These are phyloP conservation scores for Kuraishia borneana DNA, from an alignment of 805 yeast genomes.

Conservation along the genomic window DNA sequence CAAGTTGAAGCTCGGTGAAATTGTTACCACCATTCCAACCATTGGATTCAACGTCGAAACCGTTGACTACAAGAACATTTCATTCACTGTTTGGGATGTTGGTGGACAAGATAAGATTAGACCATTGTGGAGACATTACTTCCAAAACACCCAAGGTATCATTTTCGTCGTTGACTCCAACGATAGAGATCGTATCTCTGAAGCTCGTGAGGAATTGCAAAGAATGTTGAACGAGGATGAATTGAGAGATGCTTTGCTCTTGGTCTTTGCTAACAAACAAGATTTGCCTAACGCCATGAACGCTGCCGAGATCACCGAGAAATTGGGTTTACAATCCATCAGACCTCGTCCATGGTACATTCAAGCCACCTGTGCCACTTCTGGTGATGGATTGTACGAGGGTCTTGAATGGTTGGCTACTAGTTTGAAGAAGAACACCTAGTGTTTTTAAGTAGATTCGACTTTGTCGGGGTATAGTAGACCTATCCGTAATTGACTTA, in stretches of 20 bases:
- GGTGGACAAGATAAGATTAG: slow-evolving; percentile 99
- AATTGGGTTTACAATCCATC: slow-evolving; percentile 91
- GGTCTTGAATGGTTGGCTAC: slow-evolving; percentile 96
- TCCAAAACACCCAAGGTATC: slow-evolving; percentile 97
- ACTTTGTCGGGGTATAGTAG: background rate
- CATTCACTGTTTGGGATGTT: slow-evolving; percentile 97
- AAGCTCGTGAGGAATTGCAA: slow-evolving; percentile 96
- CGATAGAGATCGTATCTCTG: slow-evolving; percentile 95
- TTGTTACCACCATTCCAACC: slow-evolving; percentile 93
- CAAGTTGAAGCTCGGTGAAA: slow-evolving; percentile 91
- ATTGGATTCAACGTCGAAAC: slow-evolving; percentile 97
- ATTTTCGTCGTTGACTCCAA: slow-evolving; percentile 96
- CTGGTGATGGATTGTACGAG: slow-evolving; percentile 97
- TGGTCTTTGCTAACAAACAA: slow-evolving; percentile 97
- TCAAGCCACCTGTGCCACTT: slow-evolving; percentile 97
- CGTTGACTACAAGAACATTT: slow-evolving; percentile 92
- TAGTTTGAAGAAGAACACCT: slow-evolving; percentile 66
- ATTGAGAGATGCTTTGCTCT: slow-evolving; percentile 89
- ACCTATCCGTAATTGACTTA: no score
- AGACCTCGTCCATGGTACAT: slow-evolving; percentile 99
- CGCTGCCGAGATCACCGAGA: slow-evolving; percentile 97
- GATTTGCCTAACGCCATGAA: slow-evolving; percentile 99
- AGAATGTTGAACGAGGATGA: slow-evolving; percentile 98
- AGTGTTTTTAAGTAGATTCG: no score
- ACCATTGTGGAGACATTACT: slow-evolving; percentile 98